phyloP scores from a whole-genome alignment of 2,329 filamentous ascomycete genomes.

The Aspergillus fructus region DNA sequence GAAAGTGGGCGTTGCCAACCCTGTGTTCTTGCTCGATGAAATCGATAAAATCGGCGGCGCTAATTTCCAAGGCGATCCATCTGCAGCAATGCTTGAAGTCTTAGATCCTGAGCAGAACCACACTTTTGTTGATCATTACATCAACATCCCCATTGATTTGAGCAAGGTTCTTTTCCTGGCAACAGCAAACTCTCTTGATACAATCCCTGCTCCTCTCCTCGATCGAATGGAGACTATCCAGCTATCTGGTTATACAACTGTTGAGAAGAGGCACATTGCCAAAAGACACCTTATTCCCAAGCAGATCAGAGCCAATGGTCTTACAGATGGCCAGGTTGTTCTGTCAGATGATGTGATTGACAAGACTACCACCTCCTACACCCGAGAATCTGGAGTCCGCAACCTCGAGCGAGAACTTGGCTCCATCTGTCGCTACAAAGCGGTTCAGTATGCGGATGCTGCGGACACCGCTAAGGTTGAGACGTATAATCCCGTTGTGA shows the following conservation, averaged over 20 bases:
- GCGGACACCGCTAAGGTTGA: slow-evolving; percentile 69
- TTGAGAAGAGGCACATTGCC: slow-evolving; percentile 96
- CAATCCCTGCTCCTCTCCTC: slow-evolving; percentile 87
- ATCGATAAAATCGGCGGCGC: slow-evolving; percentile 94
- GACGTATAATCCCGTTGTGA: slow-evolving; percentile 71
- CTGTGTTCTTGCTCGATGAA: slow-evolving; percentile 92
- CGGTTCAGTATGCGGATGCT: slow-evolving; percentile 90
- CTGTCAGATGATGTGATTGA: slow-evolving; percentile 83
- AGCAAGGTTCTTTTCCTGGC: slow-evolving; percentile 98
- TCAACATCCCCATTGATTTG: slow-evolving; percentile 91
- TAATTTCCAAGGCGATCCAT: slow-evolving; percentile 93
- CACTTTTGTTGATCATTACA: slow-evolving; percentile 91
- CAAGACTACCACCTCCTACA: slow-evolving; percentile 95
- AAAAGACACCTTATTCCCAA: slow-evolving; percentile 92
- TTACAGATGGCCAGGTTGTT: slow-evolving; percentile 70
- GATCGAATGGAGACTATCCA: slow-evolving; percentile 97
- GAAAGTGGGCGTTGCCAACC: slow-evolving; percentile 94
- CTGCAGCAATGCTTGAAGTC: slow-evolving; percentile 96
- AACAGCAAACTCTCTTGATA: slow-evolving; percentile 91
- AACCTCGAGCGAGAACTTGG: slow-evolving; percentile 96
- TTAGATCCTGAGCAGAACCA: slow-evolving; percentile 97
- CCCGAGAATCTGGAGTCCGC: slow-evolving; percentile 90
- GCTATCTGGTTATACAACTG: slow-evolving; percentile 90
- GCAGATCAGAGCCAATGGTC: slow-evolving; percentile 86
- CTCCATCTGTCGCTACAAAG: slow-evolving; percentile 89